Conservation (phyloP, 768 basidiomycete species). For the Neoboletus brunneissimus region DNA sequence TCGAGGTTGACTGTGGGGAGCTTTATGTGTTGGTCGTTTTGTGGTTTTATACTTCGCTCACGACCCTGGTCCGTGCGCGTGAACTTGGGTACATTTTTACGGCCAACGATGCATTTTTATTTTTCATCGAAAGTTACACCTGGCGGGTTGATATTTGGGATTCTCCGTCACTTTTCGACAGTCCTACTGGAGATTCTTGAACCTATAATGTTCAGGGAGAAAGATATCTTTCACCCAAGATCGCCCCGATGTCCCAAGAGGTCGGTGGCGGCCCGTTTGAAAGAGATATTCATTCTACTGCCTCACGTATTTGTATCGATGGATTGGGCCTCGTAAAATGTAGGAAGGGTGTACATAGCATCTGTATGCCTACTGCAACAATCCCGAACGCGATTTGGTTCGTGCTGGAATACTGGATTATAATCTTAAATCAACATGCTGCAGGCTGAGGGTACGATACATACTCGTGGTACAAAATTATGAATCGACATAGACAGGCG, state of each 20-base stretch:
- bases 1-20: slow-evolving; percentile 43
- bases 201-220: slow-evolving; percentile 56
- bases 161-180: slow-evolving; percentile 31
- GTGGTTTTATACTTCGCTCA: slow-evolving; percentile 24
- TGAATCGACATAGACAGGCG: background rate
- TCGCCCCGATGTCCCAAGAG: slow-evolving; percentile 45
- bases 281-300: slow-evolving; percentile 38
- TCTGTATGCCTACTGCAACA: background rate
- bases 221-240: slow-evolving; percentile 61
- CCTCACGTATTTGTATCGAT: background rate
- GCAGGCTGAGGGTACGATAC: background rate
- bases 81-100: slow-evolving; percentile 17
- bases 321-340: background rate
- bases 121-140: slow-evolving; percentile 68
- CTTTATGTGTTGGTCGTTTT: slow-evolving; percentile 10
- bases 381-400: background rate
- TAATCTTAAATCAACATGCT: background rate
- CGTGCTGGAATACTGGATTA: background rate
- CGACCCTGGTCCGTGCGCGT: slow-evolving; percentile 53
- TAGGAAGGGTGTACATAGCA: background rate
- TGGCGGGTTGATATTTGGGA: slow-evolving; percentile 73
- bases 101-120: background rate
- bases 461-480: background rate
- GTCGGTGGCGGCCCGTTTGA: slow-evolving; percentile 66
- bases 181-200: slow-evolving; percentile 52